These are phyloP conservation scores for Ogataea ganodermae DNA, from an alignment of 805 yeast genomes.

Conservation along the genomic window DNA sequence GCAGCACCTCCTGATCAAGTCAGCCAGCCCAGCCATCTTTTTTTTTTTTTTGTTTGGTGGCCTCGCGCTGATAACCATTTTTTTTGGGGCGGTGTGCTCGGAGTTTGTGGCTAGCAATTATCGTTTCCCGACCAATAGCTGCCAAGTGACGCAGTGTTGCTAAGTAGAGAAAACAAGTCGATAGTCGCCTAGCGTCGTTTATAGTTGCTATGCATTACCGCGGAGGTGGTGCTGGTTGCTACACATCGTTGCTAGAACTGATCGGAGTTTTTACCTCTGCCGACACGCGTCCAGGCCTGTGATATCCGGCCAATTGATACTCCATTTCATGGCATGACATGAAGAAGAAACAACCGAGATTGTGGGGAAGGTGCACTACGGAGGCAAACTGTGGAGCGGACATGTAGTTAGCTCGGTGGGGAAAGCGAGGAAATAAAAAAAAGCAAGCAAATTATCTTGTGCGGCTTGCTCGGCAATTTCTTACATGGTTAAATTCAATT, in stretches of 20 bases:
- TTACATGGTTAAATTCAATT: too few species aligned
- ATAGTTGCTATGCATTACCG: too few species aligned
- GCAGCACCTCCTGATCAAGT: too few species aligned
- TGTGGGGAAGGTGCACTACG: neutral
- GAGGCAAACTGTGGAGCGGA: neutral
- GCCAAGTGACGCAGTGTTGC: too few species aligned
- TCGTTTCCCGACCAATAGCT: neutral
- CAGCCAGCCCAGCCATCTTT: constrained; percentile 1
- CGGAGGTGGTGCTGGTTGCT: too few species aligned
- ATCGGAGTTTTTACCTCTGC: neutral
- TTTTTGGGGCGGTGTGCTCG: constrained; percentile 1
- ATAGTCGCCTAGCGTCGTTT: neutral
- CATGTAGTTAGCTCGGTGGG: neutral
- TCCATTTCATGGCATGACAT: neutral
- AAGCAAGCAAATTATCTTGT: too few species aligned
- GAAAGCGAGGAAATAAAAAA: too few species aligned
- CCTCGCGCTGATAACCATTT: neutral
- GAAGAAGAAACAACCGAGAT: neutral
- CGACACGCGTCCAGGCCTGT: neutral
- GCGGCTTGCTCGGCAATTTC: too few species aligned
- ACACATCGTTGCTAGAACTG: neutral
- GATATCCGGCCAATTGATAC: neutral
- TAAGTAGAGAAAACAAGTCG: neutral
- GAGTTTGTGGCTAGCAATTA: constrained; percentile 1
- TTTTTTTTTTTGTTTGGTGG: neutral